Percentiles rank a stretch among this genome's conserved stretches.
phyloP scores from a whole-genome alignment of 2,329 filamentous ascomycete species.

The Sporothrix protearum region DNA sequence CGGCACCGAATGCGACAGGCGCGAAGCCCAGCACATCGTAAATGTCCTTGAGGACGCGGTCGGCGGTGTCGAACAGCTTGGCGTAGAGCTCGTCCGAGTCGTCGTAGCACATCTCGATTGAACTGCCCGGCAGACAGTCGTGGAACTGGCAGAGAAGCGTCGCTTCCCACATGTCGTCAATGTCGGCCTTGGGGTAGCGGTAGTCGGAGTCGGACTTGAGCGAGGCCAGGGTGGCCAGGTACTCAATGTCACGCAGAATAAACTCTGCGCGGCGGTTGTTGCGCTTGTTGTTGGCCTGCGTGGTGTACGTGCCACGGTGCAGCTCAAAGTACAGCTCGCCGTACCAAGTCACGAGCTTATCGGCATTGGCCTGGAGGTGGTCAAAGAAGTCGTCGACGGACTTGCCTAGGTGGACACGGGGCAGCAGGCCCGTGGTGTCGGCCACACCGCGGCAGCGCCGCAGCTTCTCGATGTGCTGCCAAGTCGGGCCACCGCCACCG shows the following conservation, averaged over 20 bases:
- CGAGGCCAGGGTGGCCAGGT: slow-evolving; percentile 80
- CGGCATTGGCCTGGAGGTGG: slow-evolving; percentile 72
- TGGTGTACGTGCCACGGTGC: slow-evolving; percentile 95
- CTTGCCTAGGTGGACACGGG: slow-evolving; percentile 81
- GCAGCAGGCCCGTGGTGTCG: slow-evolving; percentile 65
- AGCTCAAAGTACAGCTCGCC: slow-evolving; percentile 98
- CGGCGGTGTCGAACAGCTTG: slow-evolving; percentile 72
- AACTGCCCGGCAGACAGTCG: slow-evolving; percentile 90
- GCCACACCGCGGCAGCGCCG: slow-evolving; percentile 86
- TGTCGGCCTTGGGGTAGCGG: slow-evolving; percentile 88
- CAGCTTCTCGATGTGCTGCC: slow-evolving; percentile 90
- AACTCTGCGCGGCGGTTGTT: slow-evolving; percentile 87
- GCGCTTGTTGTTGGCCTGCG: slow-evolving; percentile 93
- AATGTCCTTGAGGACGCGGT: slow-evolving; percentile 67
- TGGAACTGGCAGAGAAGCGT: slow-evolving; percentile 95
- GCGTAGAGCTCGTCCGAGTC: slow-evolving; percentile 88
- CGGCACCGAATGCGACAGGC: slow-evolving; percentile 50
- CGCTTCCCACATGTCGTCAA: slow-evolving; percentile 93
- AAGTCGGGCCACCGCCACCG: slow-evolving; percentile 91
- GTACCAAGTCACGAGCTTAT: slow-evolving; percentile 89
- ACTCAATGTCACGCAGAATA: slow-evolving; percentile 81
- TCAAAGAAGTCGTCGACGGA: slow-evolving; percentile 96
- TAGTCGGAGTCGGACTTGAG: slow-evolving; percentile 64
- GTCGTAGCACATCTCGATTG: slow-evolving; percentile 97
- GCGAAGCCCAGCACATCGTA: slow-evolving; percentile 63